A percentile compares a stretch with the other conserved stretches of the same genome.
These are phyloP conservation scores for Phanerodontia chrysosporium DNA, from an alignment of 768 basidiomycete genomes.

Conservation along the genomic window DNA sequence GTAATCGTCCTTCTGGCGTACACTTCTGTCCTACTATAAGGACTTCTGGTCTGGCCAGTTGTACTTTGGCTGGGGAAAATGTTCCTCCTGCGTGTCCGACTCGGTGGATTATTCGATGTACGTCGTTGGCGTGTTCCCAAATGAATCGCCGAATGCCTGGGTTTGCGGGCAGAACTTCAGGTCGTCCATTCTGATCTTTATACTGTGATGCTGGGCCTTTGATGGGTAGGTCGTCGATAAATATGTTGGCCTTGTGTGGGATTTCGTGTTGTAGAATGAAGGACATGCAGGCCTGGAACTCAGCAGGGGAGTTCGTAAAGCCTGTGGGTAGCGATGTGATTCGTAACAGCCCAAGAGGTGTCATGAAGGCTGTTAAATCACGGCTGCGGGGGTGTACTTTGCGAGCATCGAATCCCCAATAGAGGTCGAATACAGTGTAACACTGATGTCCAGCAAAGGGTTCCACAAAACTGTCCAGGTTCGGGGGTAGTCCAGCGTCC, in stretches of 20 bases:
- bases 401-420: conserved; percentile 13
- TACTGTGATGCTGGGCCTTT: conserved; percentile 17
- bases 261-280: conserved; percentile 23
- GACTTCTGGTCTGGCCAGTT: neutral
- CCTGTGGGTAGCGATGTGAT: conserved; percentile 16
- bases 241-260: conserved; percentile 14
- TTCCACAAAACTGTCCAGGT: conserved; percentile 28
- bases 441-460: conserved; percentile 15
- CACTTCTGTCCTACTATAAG: conserved; percentile 1
- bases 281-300: conserved; percentile 18
- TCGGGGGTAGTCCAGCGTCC: conserved; percentile 32
- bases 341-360: conserved; percentile 11
- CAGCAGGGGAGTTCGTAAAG: conserved; percentile 18
- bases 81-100: conserved; percentile 11
- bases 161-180: conserved; percentile 8
- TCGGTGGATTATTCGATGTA: conserved; percentile 17
- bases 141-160: conserved; percentile 17
- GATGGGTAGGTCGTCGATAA: conserved; percentile 23
- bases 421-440: conserved; percentile 15
- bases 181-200: neutral
- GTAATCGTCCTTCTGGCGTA: conserved; percentile 8
- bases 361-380: conserved; percentile 19
- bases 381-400: conserved; percentile 7
- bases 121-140: conserved; percentile 18
- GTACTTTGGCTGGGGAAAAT: conserved; percentile 8